Base-by-base conservation (phyloP, 352 stramenopile genomes). In the Globisporangium alternatum region DNA sequence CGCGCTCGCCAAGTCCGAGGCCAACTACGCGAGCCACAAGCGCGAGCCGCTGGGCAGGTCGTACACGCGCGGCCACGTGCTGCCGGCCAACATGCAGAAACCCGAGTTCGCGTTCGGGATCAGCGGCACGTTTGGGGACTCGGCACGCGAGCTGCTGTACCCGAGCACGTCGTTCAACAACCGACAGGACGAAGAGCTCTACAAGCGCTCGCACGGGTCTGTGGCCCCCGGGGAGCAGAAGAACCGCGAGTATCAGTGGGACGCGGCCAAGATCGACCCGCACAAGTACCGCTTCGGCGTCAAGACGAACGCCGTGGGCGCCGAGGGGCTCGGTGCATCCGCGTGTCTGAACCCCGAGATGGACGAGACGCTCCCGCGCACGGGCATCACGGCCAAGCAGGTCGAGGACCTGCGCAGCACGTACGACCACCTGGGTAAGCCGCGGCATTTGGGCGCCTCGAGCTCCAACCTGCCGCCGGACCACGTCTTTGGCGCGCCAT, bases 131-230 rank as follows among this genome's bases (percentile, higher is more conserved):
- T 93, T 93, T 59, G 76, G 83, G 58, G 80, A 96, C 60, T 91
- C 83, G 15, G 88, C 91, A 19, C 93, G 95, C 60, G 80, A 96
- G 59, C 67, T 97, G 58, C 72, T 96, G 3, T 95, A 96, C 58
- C 74, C 79, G 5, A 82, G 69, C 21, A 90, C 70, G 5, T 67
- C 65, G 13, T 44, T 89, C 47, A 92, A 93, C 68, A 89, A 64
- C 48, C 64, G 78, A 49, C 71, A 93, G 39, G 69, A 82, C 39
- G 73, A 89, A 57, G 80, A 79, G 21, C 70, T 81, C 12, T 97
- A 96, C 80, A 89, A 83, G 56, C 70, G 80, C 56, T 94, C 77
- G 31, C 86, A 97, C 56, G 81, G 88, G 2, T 86, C 78, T 3
- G 81, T 90, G 43, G 80, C 79, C 1, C 88, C 90, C 5, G 90